phyloP scores from a whole-genome alignment of 257 asterid species.

The Rehmannia glutinosa region DNA sequence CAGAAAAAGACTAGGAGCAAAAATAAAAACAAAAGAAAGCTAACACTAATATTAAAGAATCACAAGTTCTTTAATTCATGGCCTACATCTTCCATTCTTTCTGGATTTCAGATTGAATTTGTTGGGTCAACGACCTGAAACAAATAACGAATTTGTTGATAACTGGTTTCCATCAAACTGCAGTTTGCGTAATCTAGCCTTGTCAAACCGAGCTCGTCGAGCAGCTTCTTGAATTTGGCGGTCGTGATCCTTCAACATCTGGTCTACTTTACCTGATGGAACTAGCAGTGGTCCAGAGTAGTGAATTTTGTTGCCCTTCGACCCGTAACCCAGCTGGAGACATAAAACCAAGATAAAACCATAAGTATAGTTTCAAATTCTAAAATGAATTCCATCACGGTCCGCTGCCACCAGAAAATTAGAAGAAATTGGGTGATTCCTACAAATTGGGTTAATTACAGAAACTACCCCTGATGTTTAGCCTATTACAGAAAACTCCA shows the following conservation, averaged over 20 bases:
- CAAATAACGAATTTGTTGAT: constrained; percentile 43
- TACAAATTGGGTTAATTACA: no score
- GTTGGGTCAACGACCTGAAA: constrained; percentile 51
- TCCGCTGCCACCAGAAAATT: background rate
- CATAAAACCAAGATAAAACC: background rate
- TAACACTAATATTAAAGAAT: background rate
- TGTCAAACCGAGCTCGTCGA: constrained; percentile 67
- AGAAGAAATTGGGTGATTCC: background rate
- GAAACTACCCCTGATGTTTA: no score
- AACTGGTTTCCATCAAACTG: constrained; percentile 43
- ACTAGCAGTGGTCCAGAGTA: constrained; percentile 75
- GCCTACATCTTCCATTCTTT: background rate
- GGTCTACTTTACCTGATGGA: constrained; percentile 74
- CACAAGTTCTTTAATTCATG: background rate
- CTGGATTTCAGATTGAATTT: constrained; percentile 8
- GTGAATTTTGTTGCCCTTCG: constrained; percentile 64
- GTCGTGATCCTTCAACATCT: constrained; percentile 71
- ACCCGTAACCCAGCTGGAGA: constrained; percentile 54
- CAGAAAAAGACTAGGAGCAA: background rate
- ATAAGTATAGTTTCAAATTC: background rate
- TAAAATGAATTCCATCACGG: background rate
- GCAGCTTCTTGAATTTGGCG: constrained; percentile 79
- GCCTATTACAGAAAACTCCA: no score
- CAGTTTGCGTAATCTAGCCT: constrained; percentile 48
- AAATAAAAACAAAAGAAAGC: background rate